These are phyloP conservation scores for Pythium brachiatum DNA, from an alignment of 352 stramenopile species.

Conservation along the genomic window DNA sequence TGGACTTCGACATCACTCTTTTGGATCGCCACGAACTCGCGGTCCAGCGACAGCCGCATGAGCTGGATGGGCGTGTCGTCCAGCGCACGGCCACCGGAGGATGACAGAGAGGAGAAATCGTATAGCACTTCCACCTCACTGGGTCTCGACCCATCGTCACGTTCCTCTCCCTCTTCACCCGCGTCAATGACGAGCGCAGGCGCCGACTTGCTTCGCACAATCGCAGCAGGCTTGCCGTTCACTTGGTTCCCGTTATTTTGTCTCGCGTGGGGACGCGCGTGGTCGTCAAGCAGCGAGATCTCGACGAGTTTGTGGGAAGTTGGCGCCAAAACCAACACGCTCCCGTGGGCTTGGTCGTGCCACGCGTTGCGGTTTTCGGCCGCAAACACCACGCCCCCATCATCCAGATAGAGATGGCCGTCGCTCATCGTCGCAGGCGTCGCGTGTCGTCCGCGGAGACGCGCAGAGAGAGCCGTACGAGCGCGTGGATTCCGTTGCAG, in stretches of 20 bases:
- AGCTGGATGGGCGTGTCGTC: conserved; percentile 31
- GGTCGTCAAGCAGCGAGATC: conserved; percentile 30
- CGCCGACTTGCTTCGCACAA: conserved; percentile 17
- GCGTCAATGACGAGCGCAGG: background rate
- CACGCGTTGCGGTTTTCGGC: conserved; percentile 35
- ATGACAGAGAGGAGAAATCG: conserved; percentile 27
- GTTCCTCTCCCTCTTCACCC: background rate
- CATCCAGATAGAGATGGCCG: conserved; percentile 59
- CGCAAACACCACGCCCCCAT: conserved; percentile 43
- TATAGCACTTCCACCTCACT: conserved; percentile 31
- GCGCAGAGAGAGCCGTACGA: background rate
- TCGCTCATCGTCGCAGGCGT: conserved; percentile 32
- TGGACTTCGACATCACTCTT: conserved; percentile 84
- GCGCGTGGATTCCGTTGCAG: background rate
- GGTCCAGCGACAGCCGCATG: conserved; percentile 58
- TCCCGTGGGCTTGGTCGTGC: conserved; percentile 57
- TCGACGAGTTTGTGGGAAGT: conserved; percentile 35
- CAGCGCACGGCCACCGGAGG: background rate
- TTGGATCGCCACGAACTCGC: conserved; percentile 70
- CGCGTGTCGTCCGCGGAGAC: background rate
- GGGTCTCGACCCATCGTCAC: background rate
- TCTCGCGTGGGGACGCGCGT: background rate
- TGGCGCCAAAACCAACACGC: conserved; percentile 46
- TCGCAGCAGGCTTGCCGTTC: background rate
- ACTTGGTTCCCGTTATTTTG: background rate